A percentile compares a stretch with the other conserved stretches of the same genome.
Conservation (phyloP, 768 basidiomycete species). For the Mycena belliarum region DNA sequence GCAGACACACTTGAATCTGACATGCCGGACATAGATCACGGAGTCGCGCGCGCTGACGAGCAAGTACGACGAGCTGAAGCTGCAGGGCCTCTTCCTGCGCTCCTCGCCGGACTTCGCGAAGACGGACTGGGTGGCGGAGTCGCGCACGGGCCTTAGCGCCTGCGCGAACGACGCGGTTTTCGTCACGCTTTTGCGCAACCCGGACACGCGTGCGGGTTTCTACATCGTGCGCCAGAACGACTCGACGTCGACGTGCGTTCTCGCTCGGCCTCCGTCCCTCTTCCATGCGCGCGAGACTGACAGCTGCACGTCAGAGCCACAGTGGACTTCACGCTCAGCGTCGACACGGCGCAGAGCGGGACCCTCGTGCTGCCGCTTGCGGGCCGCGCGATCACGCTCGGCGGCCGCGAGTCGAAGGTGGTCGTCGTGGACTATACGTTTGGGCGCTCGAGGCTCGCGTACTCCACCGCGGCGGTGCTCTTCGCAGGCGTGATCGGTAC, state of each 20-base stretch:
- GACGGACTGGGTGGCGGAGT: conserved; percentile 73
- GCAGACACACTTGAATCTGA: background rate
- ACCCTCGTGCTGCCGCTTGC: conserved; percentile 61
- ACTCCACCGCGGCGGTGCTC: conserved; percentile 74
- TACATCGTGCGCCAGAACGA: conserved; percentile 69
- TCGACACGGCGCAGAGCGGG: conserved; percentile 50
- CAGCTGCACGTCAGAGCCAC: conserved; percentile 35
- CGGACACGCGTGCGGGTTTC: conserved; percentile 64
- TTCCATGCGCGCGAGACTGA: background rate
- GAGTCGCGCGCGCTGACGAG: conserved; percentile 68
- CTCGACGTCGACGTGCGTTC: conserved; percentile 65
- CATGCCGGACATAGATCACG: conserved; percentile 43
- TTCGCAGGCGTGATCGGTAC: conserved; percentile 63
- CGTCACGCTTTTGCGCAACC: conserved; percentile 66
- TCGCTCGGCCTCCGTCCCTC: too few species aligned
- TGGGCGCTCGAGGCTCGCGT: conserved; percentile 63
- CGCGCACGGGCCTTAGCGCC: conserved; percentile 45
- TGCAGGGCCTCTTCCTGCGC: conserved; percentile 75
- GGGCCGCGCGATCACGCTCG: conserved; percentile 54
- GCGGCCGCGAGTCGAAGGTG: conserved; percentile 74
- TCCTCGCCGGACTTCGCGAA: conserved; percentile 79
- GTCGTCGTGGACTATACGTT: conserved; percentile 73
- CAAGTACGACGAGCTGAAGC: conserved; percentile 79
- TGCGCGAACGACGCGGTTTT: conserved; percentile 50
- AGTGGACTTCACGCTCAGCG: conserved; percentile 59